phyloP scores from a whole-genome alignment of 768 basidiomycete genomes.

The Boletus edulis region DNA sequence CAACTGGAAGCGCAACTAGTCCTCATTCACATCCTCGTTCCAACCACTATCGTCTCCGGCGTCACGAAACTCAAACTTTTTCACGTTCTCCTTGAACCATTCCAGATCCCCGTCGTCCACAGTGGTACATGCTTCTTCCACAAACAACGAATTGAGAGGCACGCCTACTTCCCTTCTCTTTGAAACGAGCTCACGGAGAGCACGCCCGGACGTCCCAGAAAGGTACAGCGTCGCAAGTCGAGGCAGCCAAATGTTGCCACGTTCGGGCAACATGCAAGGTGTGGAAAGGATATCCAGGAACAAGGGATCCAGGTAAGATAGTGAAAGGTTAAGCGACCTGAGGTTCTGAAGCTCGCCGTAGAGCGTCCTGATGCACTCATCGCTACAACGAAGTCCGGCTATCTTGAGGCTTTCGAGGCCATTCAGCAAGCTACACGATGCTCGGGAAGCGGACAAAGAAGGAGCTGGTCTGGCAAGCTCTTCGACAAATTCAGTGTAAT shows the following conservation, averaged over 20 bases:
- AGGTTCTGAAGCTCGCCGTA: conserved; percentile 50
- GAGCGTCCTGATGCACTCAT: conserved; percentile 29
- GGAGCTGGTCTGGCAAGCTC: conserved; percentile 34
- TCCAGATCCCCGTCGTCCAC: not conserved
- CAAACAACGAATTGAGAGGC: not conserved
- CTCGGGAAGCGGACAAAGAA: conserved; percentile 30
- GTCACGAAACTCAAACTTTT: not conserved
- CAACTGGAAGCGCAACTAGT: no score
- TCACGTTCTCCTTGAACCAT: not conserved
- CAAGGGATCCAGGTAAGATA: no score
- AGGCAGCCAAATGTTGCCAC: not conserved
- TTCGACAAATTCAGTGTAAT: conserved; percentile 49
- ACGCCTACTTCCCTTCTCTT: not conserved
- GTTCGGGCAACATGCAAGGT: not conserved
- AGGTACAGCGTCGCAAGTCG: not conserved
- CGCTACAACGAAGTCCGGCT: conserved; percentile 44
- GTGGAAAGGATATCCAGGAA: not conserved
- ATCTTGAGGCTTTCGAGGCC: conserved; percentile 54
- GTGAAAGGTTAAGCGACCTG: conserved; percentile 31
- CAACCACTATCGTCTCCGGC: no score
- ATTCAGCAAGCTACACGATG: conserved; percentile 37
- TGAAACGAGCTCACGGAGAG: not conserved
- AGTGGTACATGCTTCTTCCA: no score
- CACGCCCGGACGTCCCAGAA: not conserved
- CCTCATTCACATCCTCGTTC: no score